A percentile compares a stretch with the other conserved stretches of the same genome.
phyloP scores from a whole-genome alignment of 306 rosid species.

The Inga oerstediana region DNA sequence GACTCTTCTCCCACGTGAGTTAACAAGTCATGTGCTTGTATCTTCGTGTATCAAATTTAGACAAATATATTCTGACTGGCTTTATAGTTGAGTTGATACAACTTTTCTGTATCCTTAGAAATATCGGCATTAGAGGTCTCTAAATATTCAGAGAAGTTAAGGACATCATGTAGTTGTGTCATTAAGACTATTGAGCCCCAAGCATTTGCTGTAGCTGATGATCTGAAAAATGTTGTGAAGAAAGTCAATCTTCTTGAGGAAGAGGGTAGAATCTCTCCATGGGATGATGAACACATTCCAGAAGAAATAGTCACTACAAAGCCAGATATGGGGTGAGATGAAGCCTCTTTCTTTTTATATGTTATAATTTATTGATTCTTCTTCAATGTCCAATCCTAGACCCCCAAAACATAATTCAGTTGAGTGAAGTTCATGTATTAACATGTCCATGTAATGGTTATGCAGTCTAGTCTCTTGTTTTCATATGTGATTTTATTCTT shows the following conservation, averaged over 20 bases:
- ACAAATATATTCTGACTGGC: neutral
- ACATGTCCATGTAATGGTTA: conserved; percentile 21
- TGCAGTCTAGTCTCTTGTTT: conserved; percentile 10
- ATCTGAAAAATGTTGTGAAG: conserved; percentile 75
- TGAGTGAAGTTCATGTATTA: conserved; percentile 26
- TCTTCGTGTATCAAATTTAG: conserved; percentile 27
- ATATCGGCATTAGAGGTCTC: conserved; percentile 78
- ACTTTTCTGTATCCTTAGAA: conserved; percentile 46
- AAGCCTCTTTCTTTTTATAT: conserved; percentile 28
- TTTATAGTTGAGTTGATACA: conserved; percentile 36
- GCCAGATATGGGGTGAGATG: conserved; percentile 84
- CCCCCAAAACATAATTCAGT: neutral
- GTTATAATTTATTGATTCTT: conserved; percentile 13
- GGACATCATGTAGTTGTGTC: conserved; percentile 81
- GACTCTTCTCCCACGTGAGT: conserved; percentile 93
- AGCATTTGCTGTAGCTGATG: conserved; percentile 70
- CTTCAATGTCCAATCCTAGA: conserved; percentile 8
- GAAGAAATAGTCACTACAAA: conserved; percentile 81
- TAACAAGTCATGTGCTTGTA: conserved; percentile 22
- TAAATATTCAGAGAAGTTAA: conserved; percentile 71
- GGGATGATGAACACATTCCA: conserved; percentile 93
- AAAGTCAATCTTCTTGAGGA: conserved; percentile 71
- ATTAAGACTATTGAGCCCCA: conserved; percentile 93
- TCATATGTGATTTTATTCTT: neutral
- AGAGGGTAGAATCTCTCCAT: conserved; percentile 61